Conservation (phyloP, 129 eudicot species). For the Tagetes erecta region DNA sequence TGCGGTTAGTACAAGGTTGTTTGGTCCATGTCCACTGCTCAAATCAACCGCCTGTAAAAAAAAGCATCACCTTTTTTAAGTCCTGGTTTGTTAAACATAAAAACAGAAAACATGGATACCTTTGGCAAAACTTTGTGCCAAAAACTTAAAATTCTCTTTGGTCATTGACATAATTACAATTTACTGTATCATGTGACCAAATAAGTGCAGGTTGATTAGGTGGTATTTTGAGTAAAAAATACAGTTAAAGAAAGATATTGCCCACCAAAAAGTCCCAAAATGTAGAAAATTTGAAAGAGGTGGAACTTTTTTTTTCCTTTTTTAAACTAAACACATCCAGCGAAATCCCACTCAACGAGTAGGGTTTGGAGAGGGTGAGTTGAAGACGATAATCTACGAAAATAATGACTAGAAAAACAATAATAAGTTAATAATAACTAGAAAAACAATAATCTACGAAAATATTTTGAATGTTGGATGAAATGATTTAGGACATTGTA, state of each 20-base stretch:
- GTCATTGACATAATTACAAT: neutral
- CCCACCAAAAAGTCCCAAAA: neutral
- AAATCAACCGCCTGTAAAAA: conserved; percentile 58
- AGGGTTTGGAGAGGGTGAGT: too few relatives aligned
- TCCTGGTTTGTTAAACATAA: neutral
- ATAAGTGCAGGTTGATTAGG: too few relatives aligned
- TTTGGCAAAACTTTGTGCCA: neutral
- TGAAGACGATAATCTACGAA: too few relatives aligned
- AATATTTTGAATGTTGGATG: neutral
- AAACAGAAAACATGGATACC: neutral
- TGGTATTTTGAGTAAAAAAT: too few relatives aligned
- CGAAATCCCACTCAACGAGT: too few relatives aligned
- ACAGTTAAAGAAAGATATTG: too few relatives aligned
- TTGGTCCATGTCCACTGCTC: conserved; percentile 58
- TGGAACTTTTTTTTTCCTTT: neutral
- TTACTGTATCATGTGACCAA: too few relatives aligned
- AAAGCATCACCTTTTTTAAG: neutral
- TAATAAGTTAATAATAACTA: neutral
- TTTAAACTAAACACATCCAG: too few relatives aligned
- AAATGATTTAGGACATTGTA: neutral
- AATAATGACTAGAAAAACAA: neutral
- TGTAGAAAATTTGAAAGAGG: neutral
- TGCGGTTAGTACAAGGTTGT: conserved; percentile 47
- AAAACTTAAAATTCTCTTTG: neutral
- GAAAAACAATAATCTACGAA: neutral